Evolutionary conservation across 1,284 basidiomycete genomes (phyloP).

Genomic region (Mycosarcoma mackinlayi): DNA sequence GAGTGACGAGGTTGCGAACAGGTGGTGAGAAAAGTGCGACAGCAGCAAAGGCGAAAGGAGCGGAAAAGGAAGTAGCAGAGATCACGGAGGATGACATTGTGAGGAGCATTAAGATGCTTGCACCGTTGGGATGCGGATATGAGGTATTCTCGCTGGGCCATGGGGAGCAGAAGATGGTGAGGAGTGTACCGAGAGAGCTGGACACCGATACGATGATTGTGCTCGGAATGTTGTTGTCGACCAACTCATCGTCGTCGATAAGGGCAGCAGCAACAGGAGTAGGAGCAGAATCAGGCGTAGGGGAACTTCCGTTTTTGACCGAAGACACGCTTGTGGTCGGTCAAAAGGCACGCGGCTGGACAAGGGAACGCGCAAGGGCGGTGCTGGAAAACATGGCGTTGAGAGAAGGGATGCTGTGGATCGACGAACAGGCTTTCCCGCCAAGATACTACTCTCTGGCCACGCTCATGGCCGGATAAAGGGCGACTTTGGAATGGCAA

Average conservation of each 20-base stretch:
- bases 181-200: slow-evolving; percentile 68
- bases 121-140: slow-evolving; percentile 89
- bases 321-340: slow-evolving; percentile 76
- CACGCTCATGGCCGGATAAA: slow-evolving; percentile 13
- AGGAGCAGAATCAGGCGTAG: slow-evolving; percentile 16
- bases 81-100: slow-evolving; percentile 85
- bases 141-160: slow-evolving; percentile 78
- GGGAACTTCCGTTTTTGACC: slow-evolving; percentile 67
- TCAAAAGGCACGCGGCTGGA: slow-evolving; percentile 77
- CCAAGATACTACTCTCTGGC: slow-evolving; percentile 54
- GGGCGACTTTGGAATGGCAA: no score
- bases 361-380: slow-evolving; percentile 77
- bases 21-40: slow-evolving; percentile 40
- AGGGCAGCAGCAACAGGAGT: no score
- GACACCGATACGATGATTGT: slow-evolving; percentile 69
- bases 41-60: neutral
- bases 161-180: slow-evolving; percentile 68
- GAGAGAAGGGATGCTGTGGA: slow-evolving; percentile 90
- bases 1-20: slow-evolving; percentile 81
- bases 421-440: slow-evolving; percentile 81
- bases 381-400: slow-evolving; percentile 89
- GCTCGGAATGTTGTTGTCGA: slow-evolving; percentile 70
- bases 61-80: slow-evolving; percentile 7
- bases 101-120: slow-evolving; percentile 85
- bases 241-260: slow-evolving; percentile 23